A percentile compares a stretch with the other conserved stretches of the same genome.
phyloP scores from a whole-genome alignment of 1,284 basidiomycete genomes.

The Sphaerobolus stellatus region DNA sequence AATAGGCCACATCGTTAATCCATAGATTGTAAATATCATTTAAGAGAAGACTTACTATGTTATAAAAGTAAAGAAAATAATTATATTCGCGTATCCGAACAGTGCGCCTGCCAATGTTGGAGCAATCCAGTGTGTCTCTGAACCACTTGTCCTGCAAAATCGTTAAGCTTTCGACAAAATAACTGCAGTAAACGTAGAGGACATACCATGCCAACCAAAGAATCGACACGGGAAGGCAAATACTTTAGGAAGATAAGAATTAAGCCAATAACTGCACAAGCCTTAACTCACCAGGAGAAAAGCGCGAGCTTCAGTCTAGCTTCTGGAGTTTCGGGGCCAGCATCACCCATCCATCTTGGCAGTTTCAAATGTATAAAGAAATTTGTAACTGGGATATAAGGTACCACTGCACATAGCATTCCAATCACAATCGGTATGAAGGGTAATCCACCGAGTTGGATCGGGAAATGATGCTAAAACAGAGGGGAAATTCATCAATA shows the following conservation, averaged over 20 bases:
- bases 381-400: conserved; percentile 6
- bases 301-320: conserved; percentile 18
- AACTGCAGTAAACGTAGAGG: conserved; percentile 12
- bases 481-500: background rate
- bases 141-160: conserved; percentile 25
- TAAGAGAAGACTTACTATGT: conserved; percentile 13
- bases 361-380: conserved; percentile 17
- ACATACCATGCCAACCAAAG: conserved; percentile 36
- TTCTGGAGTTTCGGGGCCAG: conserved; percentile 16
- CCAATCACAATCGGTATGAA: conserved; percentile 21
- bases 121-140: conserved; percentile 27
- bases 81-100: conserved; percentile 25
- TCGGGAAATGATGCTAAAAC: conserved; percentile 22
- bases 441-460: conserved; percentile 22
- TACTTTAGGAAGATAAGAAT: conserved; percentile 6
- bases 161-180: background rate
- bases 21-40: background rate
- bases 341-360: conserved; percentile 16
- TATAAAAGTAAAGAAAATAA: conserved; percentile 15
- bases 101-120: conserved; percentile 27
- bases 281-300: conserved; percentile 15
- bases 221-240: conserved; percentile 24
- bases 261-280: background rate
- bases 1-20: background rate
- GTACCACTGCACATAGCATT: conserved; percentile 18